Percentiles rank a stretch among this genome's conserved stretches.
Conservation (phyloP, 2,329 filamentous ascomycete species). For the Fonsecaea nubica region DNA sequence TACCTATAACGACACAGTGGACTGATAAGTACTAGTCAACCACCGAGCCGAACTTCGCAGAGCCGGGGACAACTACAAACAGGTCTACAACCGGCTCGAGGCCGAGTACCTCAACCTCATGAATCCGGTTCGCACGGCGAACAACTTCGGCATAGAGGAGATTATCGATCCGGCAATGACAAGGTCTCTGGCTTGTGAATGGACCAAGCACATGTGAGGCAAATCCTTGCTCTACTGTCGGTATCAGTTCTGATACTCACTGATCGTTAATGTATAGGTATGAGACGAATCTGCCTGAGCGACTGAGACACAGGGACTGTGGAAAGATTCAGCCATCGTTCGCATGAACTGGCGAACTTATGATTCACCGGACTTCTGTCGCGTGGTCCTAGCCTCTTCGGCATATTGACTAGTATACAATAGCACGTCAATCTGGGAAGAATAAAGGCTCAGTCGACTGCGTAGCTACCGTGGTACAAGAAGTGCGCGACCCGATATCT, state of each 20-base stretch:
- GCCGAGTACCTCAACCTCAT: conserved; percentile 66
- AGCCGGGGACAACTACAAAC: conserved; percentile 56
- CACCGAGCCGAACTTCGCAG: conserved; percentile 64
- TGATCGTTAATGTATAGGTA: conserved; percentile 56
- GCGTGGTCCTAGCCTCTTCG: too few relatives aligned
- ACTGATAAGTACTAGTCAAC: conserved; percentile 50
- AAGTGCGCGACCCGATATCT: not conserved
- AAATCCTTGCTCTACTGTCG: not conserved
- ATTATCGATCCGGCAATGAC: conserved; percentile 69
- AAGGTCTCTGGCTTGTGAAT: conserved; percentile 60
- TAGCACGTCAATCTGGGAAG: too few relatives aligned
- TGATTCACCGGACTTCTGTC: not conserved
- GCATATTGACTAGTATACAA: too few relatives aligned
- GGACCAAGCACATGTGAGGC: conserved; percentile 47
- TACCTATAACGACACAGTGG: not conserved
- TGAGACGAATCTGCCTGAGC: conserved; percentile 56
- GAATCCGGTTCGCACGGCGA: conserved; percentile 69
- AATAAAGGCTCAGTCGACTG: too few relatives aligned
- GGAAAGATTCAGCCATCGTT: conserved; percentile 47
- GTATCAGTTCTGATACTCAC: not conserved
- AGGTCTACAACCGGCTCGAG: conserved; percentile 63
- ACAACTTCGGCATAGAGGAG: conserved; percentile 68
- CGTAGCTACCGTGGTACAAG: too few relatives aligned
- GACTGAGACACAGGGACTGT: conserved; percentile 52
- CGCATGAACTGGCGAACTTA: not conserved